A percentile compares a stretch with the other conserved stretches of the same genome.
phyloP scores from a whole-genome alignment of 768 basidiomycete species.

The Calocera viscosa region DNA sequence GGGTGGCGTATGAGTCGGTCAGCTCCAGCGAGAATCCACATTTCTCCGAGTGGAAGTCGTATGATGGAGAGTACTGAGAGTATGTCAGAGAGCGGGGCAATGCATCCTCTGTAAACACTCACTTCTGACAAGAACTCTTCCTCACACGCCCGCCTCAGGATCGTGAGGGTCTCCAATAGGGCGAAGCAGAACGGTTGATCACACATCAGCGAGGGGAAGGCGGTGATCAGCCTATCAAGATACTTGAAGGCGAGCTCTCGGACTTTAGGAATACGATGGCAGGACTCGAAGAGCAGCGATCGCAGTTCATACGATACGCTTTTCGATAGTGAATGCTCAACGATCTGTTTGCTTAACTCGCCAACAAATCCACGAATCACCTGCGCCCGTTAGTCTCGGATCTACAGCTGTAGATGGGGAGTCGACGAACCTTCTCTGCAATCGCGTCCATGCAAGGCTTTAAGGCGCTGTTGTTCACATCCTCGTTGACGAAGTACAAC shows the following conservation, averaged over 20 bases:
- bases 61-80: constrained; percentile 70
- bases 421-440: constrained; percentile 56
- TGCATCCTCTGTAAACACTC: constrained; percentile 15
- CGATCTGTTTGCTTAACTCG: constrained; percentile 59
- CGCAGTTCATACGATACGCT: constrained; percentile 61
- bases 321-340: constrained; percentile 63
- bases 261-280: constrained; percentile 69
- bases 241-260: constrained; percentile 73
- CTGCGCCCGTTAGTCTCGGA: constrained; percentile 29
- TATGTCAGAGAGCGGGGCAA: background rate
- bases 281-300: constrained; percentile 60
- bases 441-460: constrained; percentile 72
- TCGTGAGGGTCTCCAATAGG: constrained; percentile 81
- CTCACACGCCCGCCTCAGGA: constrained; percentile 76
- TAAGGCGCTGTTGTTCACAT: constrained; percentile 61
- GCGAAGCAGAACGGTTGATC: constrained; percentile 75
- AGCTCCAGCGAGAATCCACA: constrained; percentile 63
- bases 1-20: constrained; percentile 71
- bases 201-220: constrained; percentile 91
- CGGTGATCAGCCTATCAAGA: constrained; percentile 70
- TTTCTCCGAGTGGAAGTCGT: constrained; percentile 69
- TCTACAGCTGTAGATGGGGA: background rate
- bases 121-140: constrained; percentile 89
- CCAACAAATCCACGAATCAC: constrained; percentile 64
- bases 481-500: constrained; percentile 77